Percentiles rank a stretch among this genome's conserved stretches.
Conservation (phyloP, 2,329 filamentous ascomycete species). For the Coniosporium tulheliwenetii region DNA sequence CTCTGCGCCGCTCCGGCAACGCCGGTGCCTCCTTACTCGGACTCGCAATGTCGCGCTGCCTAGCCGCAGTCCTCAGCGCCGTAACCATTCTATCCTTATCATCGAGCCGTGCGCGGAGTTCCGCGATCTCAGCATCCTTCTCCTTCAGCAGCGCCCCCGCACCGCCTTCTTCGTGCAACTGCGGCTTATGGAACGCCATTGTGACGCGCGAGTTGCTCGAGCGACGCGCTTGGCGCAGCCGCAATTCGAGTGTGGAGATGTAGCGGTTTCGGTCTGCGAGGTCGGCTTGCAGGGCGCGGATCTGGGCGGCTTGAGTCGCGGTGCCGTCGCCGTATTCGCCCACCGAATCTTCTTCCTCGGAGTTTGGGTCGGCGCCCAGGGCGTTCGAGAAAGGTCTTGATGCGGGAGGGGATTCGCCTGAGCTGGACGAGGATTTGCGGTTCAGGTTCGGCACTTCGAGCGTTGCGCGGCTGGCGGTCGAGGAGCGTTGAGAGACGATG, state of each 20-base stretch:
- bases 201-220: slow-evolving; percentile 83
- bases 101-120: slow-evolving; percentile 75
- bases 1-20: slow-evolving; percentile 16
- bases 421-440: not conserved
- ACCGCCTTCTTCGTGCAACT: slow-evolving; percentile 52
- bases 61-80: slow-evolving; percentile 69
- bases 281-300: slow-evolving; percentile 85
- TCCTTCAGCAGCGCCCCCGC: slow-evolving; percentile 60
- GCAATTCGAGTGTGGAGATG: slow-evolving; percentile 83
- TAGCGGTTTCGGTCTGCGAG: slow-evolving; percentile 95
- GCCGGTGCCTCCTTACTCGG: slow-evolving; percentile 21
- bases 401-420: not conserved
- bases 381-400: not conserved
- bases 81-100: slow-evolving; percentile 91
- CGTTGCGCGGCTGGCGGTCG: slow-evolving; percentile 19
- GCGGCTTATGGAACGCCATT: slow-evolving; percentile 42
- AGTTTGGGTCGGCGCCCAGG: slow-evolving; percentile 36
- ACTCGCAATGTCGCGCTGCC: slow-evolving; percentile 72
- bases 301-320: slow-evolving; percentile 70
- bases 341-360: slow-evolving; percentile 36
- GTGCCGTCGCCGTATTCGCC: slow-evolving; percentile 79
- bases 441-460: slow-evolving; percentile 16
- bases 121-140: slow-evolving; percentile 84
- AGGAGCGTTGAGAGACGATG: slow-evolving; percentile 31
- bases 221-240: slow-evolving; percentile 74